A percentile compares a stretch with the other conserved stretches of the same genome.
phyloP scores from a whole-genome alignment of 139 green algal genomes.

The Bryopsis sp. region DNA sequence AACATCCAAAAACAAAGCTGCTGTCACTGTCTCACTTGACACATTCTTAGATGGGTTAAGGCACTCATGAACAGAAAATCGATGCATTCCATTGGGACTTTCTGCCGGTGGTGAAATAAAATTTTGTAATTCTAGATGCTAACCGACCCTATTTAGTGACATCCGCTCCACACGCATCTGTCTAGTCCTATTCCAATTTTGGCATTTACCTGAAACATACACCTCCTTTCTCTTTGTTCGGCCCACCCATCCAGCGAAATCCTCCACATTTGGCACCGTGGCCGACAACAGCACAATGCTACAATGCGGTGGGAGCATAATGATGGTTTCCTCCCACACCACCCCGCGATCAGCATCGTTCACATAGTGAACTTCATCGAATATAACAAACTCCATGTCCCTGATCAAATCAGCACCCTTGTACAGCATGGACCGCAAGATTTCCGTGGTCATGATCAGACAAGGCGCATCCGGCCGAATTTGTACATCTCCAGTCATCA shows the following conservation, averaged over 20 bases:
- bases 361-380: conserved; percentile 98
- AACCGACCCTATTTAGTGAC: too few relatives aligned
- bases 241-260: conserved; percentile 98
- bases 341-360: conserved; percentile 87
- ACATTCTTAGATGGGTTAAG: too few relatives aligned
- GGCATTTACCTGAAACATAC: conserved; percentile 61
- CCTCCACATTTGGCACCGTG: conserved; percentile 93
- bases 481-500: conserved; percentile 91
- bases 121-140: too few relatives aligned
- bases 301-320: conserved; percentile 94
- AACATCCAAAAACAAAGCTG: neutral
- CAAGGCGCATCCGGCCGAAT: conserved; percentile 78
- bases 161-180: too few relatives aligned
- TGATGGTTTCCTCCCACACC: conserved; percentile 85
- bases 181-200: too few relatives aligned
- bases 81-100: too few relatives aligned
- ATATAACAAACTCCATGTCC: conserved; percentile 95
- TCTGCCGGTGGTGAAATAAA: too few relatives aligned
- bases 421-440: conserved; percentile 94
- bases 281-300: conserved; percentile 88
- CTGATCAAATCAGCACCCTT: conserved; percentile 83
- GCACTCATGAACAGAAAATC: too few relatives aligned
- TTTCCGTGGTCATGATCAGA: conserved; percentile 98
- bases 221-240: conserved; percentile 82
- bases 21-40: too few relatives aligned